A percentile compares a stretch with the other conserved stretches of the same genome.
phyloP scores from a whole-genome alignment of 257 asterid species.

The Penstemon davidsonii region DNA sequence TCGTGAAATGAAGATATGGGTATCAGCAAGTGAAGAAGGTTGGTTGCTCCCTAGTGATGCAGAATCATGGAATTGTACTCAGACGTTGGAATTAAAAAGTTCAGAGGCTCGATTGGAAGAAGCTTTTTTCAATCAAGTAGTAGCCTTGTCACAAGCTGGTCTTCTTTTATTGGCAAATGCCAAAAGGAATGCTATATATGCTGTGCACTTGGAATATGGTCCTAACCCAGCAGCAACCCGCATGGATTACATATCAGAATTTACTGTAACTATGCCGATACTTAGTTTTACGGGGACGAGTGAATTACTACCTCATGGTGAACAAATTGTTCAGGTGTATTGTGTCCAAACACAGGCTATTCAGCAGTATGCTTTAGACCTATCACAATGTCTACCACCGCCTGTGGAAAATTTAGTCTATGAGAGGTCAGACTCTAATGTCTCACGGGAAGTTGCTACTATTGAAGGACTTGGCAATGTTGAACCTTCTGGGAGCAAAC shows the following conservation, averaged over 20 bases:
- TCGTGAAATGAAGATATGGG: conserved; percentile 87
- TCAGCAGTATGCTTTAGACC: conserved; percentile 93
- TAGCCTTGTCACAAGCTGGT: conserved; percentile 82
- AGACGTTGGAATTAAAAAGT: conserved; percentile 77
- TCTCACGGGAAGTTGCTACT: conserved; percentile 45
- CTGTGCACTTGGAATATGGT: conserved; percentile 92
- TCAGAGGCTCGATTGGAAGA: conserved; percentile 69
- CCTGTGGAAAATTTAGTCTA: conserved; percentile 53
- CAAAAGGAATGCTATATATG: conserved; percentile 89
- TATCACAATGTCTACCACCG: conserved; percentile 89
- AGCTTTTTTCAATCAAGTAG: conserved; percentile 94
- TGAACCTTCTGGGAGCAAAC: conserved; percentile 54
- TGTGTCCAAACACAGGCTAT: conserved; percentile 98
- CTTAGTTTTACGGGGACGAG: conserved; percentile 96
- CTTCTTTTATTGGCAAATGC: conserved; percentile 93
- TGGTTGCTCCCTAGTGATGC: conserved; percentile 94
- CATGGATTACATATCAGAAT: conserved; percentile 89
- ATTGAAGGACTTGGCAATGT: conserved; percentile 46
- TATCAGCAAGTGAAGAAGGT: conserved; percentile 93
- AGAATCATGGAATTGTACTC: conserved; percentile 90
- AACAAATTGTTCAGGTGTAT: conserved; percentile 87
- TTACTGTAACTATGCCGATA: conserved; percentile 94
- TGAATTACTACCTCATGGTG: conserved; percentile 75
- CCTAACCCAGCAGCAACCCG: conserved; percentile 75
- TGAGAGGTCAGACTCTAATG: conserved; percentile 67